Base-by-base conservation (phyloP, 2,329 filamentous ascomycete genomes). In the Dactylellina haptotyla region DNA sequence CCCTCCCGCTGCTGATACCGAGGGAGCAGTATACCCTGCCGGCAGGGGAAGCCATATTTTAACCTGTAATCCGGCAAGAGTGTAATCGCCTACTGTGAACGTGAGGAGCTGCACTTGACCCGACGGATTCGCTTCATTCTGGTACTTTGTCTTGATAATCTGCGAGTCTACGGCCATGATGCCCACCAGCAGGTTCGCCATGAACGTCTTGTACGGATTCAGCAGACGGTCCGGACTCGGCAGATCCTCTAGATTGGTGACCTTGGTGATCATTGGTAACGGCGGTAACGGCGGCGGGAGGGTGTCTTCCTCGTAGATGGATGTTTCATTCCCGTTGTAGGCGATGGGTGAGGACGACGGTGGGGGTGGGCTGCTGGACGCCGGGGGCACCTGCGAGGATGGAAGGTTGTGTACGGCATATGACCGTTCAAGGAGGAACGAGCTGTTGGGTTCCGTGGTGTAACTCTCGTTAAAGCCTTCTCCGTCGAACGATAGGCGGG, bases 361-460 rank as follows among this genome's bases (percentile, higher is more conserved):
- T 37, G 51, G 51, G 6, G 62, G 51, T 32, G 50, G 30, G 26
- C 6, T 20, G n/a, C 2, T 41, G 2, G 37, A 28, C 4, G 18
- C 12, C 4, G 48, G 46, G 32, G 50, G 62, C 3, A 66, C 62
- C 20, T 66, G 62, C 28, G 62, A 66, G 14, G 50, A 32, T 4
- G 62, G 62, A 14, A 66, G 28, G 12, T 66, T 66, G 20, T 66
- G 62, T 4, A 66, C 62, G 16, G 62, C 62, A 28, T 66, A 66
- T 10, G 62, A 66, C 1, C 41, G 62, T 43, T 66, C 62, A 18
- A 66, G 50, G 20, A 56, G 10, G 30, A 45, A 50, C 8, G 50
- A 48, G 8, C 37, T 25, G 30, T 34, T 34, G 3, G 5, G 10
- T 20, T 45, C 48, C 10, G 46, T 45, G 20, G 26, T 1, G 9